phyloP scores from a whole-genome alignment of 164 flowering plant genomes.

The Echeveria elegans region DNA sequence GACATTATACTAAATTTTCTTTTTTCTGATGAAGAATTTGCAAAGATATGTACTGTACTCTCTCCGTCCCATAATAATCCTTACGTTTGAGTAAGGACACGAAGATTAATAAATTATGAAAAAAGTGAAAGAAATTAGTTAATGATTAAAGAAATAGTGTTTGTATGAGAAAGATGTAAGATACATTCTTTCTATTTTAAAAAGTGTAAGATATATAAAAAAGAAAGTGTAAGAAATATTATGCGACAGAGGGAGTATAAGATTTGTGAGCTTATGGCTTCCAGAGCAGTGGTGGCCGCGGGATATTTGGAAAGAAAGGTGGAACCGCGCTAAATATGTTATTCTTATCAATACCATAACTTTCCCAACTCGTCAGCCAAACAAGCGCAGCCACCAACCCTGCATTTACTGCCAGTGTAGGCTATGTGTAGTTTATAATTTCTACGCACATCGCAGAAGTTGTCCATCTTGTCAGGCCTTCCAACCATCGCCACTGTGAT shows the following conservation, averaged over 20 bases:
- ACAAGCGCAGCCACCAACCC: slow-evolving; percentile 81
- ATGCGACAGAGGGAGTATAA: background rate
- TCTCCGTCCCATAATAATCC: too few species aligned
- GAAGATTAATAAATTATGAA: too few species aligned
- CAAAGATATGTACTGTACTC: too few species aligned
- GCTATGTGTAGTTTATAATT: slow-evolving; percentile 56
- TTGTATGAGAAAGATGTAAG: too few species aligned
- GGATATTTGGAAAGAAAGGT: slow-evolving; percentile 36
- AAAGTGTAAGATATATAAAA: too few species aligned
- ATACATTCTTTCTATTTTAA: too few species aligned
- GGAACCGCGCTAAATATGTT: slow-evolving; percentile 59
- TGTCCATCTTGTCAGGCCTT: slow-evolving; percentile 65
- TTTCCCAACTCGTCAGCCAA: slow-evolving; percentile 41
- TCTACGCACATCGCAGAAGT: slow-evolving; percentile 41
- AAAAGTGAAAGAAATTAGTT: too few species aligned
- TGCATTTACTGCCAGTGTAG: slow-evolving; percentile 80
- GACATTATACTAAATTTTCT: too few species aligned
- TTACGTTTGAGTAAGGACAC: too few species aligned
- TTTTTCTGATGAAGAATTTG: too few species aligned
- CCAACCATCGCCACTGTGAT: slow-evolving; percentile 86
- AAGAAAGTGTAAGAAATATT: too few species aligned
- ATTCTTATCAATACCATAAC: slow-evolving; percentile 38
- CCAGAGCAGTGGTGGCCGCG: slow-evolving; percentile 73
- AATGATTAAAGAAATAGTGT: too few species aligned
- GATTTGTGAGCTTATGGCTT: slow-evolving; percentile 26